phyloP scores from a whole-genome alignment of 140 eudicot species.

The Senecio squalidus region DNA sequence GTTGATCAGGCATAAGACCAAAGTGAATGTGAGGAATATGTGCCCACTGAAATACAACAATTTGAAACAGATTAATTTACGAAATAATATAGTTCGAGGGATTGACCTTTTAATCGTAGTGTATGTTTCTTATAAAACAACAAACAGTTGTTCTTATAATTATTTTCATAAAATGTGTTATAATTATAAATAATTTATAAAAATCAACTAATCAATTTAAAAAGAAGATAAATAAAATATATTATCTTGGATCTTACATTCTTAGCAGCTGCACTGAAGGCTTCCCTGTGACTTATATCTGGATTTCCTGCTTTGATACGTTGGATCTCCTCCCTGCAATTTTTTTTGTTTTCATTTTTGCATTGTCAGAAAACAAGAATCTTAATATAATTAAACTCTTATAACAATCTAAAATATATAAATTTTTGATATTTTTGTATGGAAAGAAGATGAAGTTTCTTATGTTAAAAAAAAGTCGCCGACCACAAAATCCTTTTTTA shows the following conservation, averaged over 20 bases:
- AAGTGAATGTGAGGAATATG: constrained; percentile 62
- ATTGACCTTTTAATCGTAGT: too few relatives aligned
- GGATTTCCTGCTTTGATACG: constrained; percentile 99
- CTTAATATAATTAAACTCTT: background rate
- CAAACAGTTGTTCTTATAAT: too few relatives aligned
- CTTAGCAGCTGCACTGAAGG: constrained; percentile 99
- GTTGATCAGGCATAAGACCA: constrained; percentile 89
- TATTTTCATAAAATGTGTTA: too few relatives aligned
- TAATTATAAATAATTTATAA: too few relatives aligned
- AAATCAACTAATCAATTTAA: background rate
- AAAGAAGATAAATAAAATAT: too few relatives aligned
- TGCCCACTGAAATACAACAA: constrained; percentile 21
- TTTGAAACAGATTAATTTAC: background rate
- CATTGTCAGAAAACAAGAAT: too few relatives aligned
- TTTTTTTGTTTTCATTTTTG: background rate
- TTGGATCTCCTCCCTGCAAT: constrained; percentile 98
- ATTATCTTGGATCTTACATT: constrained; percentile 50
- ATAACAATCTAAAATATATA: background rate
- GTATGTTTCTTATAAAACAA: too few relatives aligned
- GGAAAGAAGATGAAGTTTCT: too few relatives aligned
- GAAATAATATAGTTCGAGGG: too few relatives aligned
- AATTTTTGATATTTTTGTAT: too few relatives aligned
- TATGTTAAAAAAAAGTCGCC: too few relatives aligned
- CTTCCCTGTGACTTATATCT: constrained; percentile 99
- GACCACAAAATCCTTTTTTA: too few relatives aligned